Evolutionary conservation across 352 stramenopile species (phyloP).

Genomic region (Phytophthora idaei): DNA sequence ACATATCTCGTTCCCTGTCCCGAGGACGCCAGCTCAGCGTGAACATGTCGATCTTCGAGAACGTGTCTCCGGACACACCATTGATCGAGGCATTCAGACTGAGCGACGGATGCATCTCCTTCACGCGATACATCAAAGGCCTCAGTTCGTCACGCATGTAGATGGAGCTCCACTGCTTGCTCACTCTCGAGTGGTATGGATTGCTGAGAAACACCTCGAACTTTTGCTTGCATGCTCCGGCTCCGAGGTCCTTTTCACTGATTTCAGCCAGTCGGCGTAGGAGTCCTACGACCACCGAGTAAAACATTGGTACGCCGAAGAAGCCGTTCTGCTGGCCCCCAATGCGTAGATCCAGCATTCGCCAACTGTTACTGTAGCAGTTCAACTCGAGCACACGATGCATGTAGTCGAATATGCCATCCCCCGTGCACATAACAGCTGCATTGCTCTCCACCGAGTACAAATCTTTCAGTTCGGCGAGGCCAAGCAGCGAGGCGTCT

Average conservation of each 20-base stretch:
- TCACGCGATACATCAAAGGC: conserved; percentile 14
- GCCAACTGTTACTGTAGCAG: conserved; percentile 12
- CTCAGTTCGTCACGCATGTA: conserved; percentile 19
- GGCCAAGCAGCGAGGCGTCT: conserved; percentile 23
- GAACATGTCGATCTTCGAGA: conserved; percentile 17
- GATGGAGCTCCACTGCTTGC: conserved; percentile 7
- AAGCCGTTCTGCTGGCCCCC: conserved; percentile 20
- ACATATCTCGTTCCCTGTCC: conserved; percentile 11
- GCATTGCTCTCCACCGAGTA: conserved; percentile 29
- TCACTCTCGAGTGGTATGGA: conserved; percentile 13
- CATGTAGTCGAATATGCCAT: conserved; percentile 42
- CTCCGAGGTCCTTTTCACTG: conserved; percentile 18
- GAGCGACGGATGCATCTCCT: conserved; percentile 15
- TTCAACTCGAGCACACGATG: conserved; percentile 15
- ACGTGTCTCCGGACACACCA: conserved; percentile 9
- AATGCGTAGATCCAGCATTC: conserved; percentile 27
- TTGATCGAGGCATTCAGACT: conserved; percentile 7
- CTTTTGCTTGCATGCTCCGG: conserved; percentile 2
- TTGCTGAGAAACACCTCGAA: conserved; percentile 17
- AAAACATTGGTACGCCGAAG: conserved; percentile 15
- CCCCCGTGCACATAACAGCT: conserved; percentile 32
- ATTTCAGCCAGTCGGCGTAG: conserved; percentile 2
- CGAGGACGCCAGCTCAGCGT: conserved; percentile 16
- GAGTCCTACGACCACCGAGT: conserved; percentile 13
- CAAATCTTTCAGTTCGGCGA: conserved; percentile 35